Evolutionary conservation across 192 early-diverging fungal genomes (phyloP).

Genomic region (Podila minutissima): DNA sequence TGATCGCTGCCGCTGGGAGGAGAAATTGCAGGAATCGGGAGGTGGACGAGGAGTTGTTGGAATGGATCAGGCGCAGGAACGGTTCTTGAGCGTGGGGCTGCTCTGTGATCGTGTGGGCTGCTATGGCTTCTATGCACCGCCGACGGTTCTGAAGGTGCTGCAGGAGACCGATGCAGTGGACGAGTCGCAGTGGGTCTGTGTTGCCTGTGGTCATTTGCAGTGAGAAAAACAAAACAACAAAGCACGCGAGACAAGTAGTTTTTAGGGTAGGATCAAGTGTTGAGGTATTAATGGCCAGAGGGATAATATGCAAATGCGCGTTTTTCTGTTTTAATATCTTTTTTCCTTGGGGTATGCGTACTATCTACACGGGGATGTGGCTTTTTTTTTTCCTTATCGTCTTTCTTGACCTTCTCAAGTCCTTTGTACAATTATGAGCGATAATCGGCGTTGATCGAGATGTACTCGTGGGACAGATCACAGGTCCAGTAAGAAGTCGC

Average conservation of each 20-base stretch:
- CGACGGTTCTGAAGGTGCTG: neutral
- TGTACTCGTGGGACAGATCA: constrained; percentile 93
- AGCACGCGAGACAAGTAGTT: neutral
- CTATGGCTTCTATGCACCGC: constrained; percentile 30
- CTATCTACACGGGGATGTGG: no score
- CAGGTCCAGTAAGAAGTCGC: constrained; percentile 93
- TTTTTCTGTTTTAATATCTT: no score
- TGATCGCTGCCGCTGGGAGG: constrained; percentile 8
- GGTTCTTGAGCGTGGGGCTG: constrained; percentile 19
- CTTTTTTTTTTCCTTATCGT: neutral
- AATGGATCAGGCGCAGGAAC: neutral
- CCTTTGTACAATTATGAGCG: constrained; percentile 59
- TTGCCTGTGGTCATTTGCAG: constrained; percentile 8
- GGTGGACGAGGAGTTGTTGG: neutral
- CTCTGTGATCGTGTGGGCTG: constrained; percentile 7
- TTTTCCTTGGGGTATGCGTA: no score
- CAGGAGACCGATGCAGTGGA: neutral
- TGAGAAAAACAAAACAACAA: neutral
- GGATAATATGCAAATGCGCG: no score
- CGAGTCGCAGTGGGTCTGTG: constrained; percentile 7
- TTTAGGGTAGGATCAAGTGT: neutral
- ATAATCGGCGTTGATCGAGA: constrained; percentile 95
- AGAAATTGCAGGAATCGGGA: neutral
- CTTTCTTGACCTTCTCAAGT: neutral
- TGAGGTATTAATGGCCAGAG: neutral